phyloP scores from a whole-genome alignment of 2,329 filamentous ascomycete species.

The Trichocomaceae sp. region DNA sequence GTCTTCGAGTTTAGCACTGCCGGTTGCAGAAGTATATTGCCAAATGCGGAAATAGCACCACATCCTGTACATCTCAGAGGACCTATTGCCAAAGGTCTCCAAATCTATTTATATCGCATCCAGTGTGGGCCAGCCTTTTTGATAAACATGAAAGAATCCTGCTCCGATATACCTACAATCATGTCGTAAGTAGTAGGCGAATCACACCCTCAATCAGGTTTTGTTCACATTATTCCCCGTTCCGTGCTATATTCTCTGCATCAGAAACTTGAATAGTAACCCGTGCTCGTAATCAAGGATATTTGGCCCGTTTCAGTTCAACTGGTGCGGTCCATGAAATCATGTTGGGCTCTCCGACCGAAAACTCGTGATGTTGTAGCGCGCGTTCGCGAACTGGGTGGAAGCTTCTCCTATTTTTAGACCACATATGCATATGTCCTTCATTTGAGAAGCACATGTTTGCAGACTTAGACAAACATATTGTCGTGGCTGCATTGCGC shows the following conservation, averaged over 20 bases:
- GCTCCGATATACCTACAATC: background rate
- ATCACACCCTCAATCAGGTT: background rate
- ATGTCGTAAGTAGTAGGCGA: background rate
- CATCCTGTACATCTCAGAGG: slow-evolving; percentile 1
- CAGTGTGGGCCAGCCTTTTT: background rate
- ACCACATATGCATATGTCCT: background rate
- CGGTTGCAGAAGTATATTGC: slow-evolving; percentile 8
- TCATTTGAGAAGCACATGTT: background rate
- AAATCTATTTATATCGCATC: background rate
- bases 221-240: background rate
- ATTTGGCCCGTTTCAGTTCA: background rate
- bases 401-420: background rate
- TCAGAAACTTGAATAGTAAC: background rate
- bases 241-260: background rate
- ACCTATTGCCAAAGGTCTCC: background rate
- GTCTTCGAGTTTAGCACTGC: slow-evolving; percentile 1
- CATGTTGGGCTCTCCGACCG: background rate
- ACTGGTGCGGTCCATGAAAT: background rate
- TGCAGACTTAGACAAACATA: background rate
- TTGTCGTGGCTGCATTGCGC: background rate
- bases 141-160: background rate
- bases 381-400: background rate
- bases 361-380: background rate
- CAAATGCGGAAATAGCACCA: slow-evolving; percentile 7
- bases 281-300: background rate